Base-by-base conservation (phyloP, 2,329 filamentous ascomycete genomes). In the Colletotrichum liaoningense region DNA sequence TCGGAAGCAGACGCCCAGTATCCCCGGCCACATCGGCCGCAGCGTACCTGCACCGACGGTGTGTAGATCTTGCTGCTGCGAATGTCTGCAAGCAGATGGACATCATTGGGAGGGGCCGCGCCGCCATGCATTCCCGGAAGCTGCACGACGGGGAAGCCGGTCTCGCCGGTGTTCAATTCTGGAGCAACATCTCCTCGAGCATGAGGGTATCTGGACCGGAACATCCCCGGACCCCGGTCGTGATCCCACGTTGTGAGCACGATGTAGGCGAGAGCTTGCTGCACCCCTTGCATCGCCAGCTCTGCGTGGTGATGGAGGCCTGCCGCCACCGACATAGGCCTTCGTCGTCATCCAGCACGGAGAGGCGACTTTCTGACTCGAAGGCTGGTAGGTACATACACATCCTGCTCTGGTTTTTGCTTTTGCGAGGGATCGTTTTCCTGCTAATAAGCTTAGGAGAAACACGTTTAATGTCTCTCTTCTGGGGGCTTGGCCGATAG, bases 251-350 rank as follows among this genome's bases (percentile, higher is more conserved):
- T 58, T 58, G 33, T 22, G 26, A 38, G 22, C n/a, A 22, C 38
- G 52, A 19, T 28, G 22, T 38, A 16, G 26, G 28, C 42, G 24
- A 33, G 4, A 19, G 33, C 11, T 19, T 49, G 2, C 24, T 52
- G 26, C 24, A 49, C 58, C 69, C 69, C 69, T 72, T 72, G 38
- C 65, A n/a, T 72, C 52, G 24, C 19, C 38, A 26, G 38, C 54
- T 63, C 38, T 63, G 35, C 58, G 46, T 33, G 7, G 19, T n/a
- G 42, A 49, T 59, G 16, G 56, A 42, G 24, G 9, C 46, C 63
- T 26, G 14, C 30, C 28, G 60, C 46, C 24, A 57, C n/a, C 30
- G 28, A 33, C 28, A 38, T 38, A 24, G 11, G 33, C 11, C 5
- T 12, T 33, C 52, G 52, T 63, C 58, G 63, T 58, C 38, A 46